A percentile compares a stretch with the other conserved stretches of the same genome.
Conservation (phyloP, 352 stramenopile genomes). For the Globisporangium polare region DNA sequence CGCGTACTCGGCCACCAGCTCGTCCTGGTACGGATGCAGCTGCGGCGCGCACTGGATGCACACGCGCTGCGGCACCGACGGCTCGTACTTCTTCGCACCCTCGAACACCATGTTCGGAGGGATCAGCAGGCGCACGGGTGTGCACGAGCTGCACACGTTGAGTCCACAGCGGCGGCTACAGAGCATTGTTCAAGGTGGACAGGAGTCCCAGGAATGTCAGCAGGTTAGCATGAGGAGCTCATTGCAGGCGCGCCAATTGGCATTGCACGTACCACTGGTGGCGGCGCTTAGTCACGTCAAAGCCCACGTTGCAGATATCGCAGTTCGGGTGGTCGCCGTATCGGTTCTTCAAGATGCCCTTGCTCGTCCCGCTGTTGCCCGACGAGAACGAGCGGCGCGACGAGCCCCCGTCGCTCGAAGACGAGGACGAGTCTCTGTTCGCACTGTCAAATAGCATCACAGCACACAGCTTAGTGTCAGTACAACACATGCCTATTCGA, state of each 20-base stretch:
- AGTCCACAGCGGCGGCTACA: constrained; percentile 32
- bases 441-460: neutral
- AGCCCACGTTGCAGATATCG: constrained; percentile 51
- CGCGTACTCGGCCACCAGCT: constrained; percentile 37
- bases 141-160: constrained; percentile 53
- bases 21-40: constrained; percentile 44
- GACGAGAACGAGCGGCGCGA: constrained; percentile 13
- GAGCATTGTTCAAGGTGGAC: neutral
- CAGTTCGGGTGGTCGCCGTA: constrained; percentile 59
- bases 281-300: constrained; percentile 55
- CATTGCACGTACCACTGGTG: constrained; percentile 41
- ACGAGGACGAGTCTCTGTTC: constrained; percentile 33
- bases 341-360: constrained; percentile 61
- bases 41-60: constrained; percentile 53
- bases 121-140: constrained; percentile 40
- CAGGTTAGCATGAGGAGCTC: constrained; percentile 5
- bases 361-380: constrained; percentile 17
- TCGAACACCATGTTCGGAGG: constrained; percentile 39
- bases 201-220: neutral
- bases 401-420: constrained; percentile 29
- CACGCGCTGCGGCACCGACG: constrained; percentile 44
- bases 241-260: neutral
- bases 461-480: neutral
- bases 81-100: constrained; percentile 44
- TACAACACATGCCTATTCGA: neutral